A percentile compares a stretch with the other conserved stretches of the same genome.
phyloP scores from a whole-genome alignment of 305 asterid species.

The Fraxinus ornus region DNA sequence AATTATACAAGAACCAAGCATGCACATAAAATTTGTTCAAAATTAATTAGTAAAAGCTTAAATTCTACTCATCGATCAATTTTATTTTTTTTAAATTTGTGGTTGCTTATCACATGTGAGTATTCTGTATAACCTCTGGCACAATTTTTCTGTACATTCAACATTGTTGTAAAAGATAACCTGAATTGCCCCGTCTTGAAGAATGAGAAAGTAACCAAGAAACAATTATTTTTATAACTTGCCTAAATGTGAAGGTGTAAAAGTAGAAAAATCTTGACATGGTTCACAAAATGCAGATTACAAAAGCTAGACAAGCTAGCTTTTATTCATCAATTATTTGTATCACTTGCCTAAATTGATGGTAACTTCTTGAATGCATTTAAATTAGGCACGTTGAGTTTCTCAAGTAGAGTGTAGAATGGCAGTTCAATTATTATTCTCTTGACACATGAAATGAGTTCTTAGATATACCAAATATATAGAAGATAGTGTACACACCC shows the following conservation, averaged over 20 bases:
- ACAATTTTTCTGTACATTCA: no score
- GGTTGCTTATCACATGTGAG: neutral
- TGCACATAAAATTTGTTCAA: neutral
- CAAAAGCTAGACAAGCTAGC: neutral
- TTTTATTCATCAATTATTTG: neutral
- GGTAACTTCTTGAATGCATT: slow-evolving; percentile 1
- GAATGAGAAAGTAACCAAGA: neutral
- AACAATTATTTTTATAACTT: neutral
- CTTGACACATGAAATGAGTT: neutral
- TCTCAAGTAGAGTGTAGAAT: neutral
- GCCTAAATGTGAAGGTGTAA: neutral
- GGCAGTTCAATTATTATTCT: neutral
- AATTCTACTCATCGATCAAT: neutral
- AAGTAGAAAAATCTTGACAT: neutral
- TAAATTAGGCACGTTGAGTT: neutral
- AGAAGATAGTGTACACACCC: neutral
- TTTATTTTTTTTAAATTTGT: no score
- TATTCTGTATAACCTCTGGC: no score
- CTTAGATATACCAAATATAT: neutral
- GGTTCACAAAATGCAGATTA: neutral
- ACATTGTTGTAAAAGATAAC: neutral
- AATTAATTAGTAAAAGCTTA: neutral
- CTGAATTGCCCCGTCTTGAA: neutral
- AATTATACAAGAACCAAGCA: neutral
- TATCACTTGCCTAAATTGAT: neutral